Conservation (phyloP, 208 protist genomes). For the Tritrichomonas musculus region DNA sequence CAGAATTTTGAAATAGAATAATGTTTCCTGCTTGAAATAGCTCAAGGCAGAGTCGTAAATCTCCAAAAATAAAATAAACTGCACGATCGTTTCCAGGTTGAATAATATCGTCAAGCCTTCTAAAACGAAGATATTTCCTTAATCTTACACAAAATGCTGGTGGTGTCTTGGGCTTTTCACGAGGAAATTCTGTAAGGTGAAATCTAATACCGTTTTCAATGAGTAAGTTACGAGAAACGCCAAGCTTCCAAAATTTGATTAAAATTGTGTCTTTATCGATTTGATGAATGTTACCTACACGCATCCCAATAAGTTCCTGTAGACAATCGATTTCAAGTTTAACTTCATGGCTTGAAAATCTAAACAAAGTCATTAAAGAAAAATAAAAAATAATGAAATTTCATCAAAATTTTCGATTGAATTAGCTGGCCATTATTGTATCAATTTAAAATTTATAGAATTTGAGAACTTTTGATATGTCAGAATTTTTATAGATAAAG, state of each 20-base stretch:
- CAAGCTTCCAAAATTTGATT: constrained; percentile 23
- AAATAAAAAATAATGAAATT: no score
- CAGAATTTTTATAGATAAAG: no score
- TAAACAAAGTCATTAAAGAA: neutral
- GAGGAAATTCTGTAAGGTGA: constrained; percentile 9
- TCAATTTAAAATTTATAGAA: no score
- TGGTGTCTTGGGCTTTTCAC: neutral
- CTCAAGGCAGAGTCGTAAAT: neutral
- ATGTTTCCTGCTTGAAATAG: constrained; percentile 28
- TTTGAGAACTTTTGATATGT: no score
- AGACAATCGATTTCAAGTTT: constrained; percentile 29
- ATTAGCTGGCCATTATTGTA: no score
- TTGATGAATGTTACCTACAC: constrained; percentile 7
- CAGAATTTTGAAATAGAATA: neutral
- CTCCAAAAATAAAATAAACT: constrained; percentile 16
- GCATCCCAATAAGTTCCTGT: constrained; percentile 12
- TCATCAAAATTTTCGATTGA: no score
- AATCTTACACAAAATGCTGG: neutral
- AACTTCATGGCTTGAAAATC: neutral
- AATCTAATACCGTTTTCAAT: neutral
- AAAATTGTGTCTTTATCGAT: neutral
- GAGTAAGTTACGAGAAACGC: neutral
- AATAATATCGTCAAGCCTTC: constrained; percentile 19
- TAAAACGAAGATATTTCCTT: neutral
- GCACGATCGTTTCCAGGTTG: constrained; percentile 2